A percentile compares a stretch with the other conserved stretches of the same genome.
Evolutionary conservation across 345 rosid species (phyloP).

Genomic region (Rhizophora mangle): DNA sequence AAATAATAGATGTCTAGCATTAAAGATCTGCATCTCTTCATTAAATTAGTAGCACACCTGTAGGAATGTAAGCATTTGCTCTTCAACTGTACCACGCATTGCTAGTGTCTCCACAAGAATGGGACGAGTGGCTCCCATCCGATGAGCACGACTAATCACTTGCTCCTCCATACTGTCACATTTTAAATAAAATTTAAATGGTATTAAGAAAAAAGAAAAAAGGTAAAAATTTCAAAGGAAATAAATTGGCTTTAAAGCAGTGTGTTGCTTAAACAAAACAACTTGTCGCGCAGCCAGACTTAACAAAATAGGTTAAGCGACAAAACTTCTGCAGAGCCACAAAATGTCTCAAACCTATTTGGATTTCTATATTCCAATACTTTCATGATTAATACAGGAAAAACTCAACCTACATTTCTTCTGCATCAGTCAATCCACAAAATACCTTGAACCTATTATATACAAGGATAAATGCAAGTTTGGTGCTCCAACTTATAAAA

Average conservation of each 20-base stretch:
- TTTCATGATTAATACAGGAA: conserved; percentile 7
- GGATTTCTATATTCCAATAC: neutral
- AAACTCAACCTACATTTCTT: neutral
- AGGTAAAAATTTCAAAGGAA: neutral
- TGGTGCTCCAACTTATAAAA: too few species aligned
- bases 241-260: neutral
- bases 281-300: too few species aligned
- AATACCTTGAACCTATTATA: too few species aligned
- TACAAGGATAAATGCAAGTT: too few species aligned
- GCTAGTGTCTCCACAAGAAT: conserved; percentile 80
- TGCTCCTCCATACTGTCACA: conserved; percentile 85
- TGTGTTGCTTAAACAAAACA: too few species aligned
- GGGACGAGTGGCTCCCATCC: conserved; percentile 92
- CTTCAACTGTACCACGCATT: conserved; percentile 90
- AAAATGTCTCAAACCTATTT: neutral
- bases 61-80: conserved; percentile 83
- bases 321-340: too few species aligned
- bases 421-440: too few species aligned
- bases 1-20: neutral
- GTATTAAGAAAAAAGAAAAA: neutral
- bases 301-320: too few species aligned
- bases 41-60: conserved; percentile 40
- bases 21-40: neutral
- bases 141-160: conserved; percentile 88
- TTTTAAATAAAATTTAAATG: neutral